Evolutionary conservation across 1,139 yeast species (phyloP).

Genomic region (Scheffersomyces parashehatae): DNA sequence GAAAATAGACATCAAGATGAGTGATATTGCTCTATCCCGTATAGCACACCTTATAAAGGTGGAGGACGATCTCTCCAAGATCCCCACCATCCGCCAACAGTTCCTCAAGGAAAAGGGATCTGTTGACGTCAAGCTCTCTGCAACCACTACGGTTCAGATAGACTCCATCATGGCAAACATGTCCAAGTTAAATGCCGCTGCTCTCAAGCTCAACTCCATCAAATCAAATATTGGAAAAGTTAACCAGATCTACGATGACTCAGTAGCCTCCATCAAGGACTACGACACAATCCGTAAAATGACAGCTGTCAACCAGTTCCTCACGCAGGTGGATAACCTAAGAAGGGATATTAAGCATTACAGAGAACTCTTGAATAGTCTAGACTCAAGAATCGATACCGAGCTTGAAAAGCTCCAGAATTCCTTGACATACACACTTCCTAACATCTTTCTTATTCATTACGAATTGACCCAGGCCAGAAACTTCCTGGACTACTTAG

Average conservation of each 20-base stretch:
- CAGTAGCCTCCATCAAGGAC: conserved; percentile 52
- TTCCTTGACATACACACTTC: conserved; percentile 57
- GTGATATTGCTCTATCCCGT: conserved; percentile 45
- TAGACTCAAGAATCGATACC: conserved; percentile 54
- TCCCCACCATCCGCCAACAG: conserved; percentile 56
- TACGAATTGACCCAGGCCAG: conserved; percentile 67
- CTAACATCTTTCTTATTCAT: conserved; percentile 66
- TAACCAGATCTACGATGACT: conserved; percentile 54
- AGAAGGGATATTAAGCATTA: conserved; percentile 64
- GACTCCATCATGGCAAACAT: conserved; percentile 49
- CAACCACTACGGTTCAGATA: conserved; percentile 63
- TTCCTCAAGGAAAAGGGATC: conserved; percentile 68
- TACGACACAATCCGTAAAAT: conserved; percentile 61
- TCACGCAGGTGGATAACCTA: conserved; percentile 67
- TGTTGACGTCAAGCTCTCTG: conserved; percentile 67
- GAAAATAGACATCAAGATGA: conserved; percentile 22
- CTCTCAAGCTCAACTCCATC: conserved; percentile 44
- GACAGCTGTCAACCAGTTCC: conserved; percentile 68
- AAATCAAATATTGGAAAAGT: conserved; percentile 61
- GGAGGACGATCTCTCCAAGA: conserved; percentile 62
- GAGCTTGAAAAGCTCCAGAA: conserved; percentile 52
- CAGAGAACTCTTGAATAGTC: conserved; percentile 47
- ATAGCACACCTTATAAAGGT: conserved; percentile 47
- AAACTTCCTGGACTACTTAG: conserved; percentile 77
- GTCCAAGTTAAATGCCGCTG: conserved; percentile 36